phyloP scores from a whole-genome alignment of 257 asterid genomes.

The Scutellaria galericulata region DNA sequence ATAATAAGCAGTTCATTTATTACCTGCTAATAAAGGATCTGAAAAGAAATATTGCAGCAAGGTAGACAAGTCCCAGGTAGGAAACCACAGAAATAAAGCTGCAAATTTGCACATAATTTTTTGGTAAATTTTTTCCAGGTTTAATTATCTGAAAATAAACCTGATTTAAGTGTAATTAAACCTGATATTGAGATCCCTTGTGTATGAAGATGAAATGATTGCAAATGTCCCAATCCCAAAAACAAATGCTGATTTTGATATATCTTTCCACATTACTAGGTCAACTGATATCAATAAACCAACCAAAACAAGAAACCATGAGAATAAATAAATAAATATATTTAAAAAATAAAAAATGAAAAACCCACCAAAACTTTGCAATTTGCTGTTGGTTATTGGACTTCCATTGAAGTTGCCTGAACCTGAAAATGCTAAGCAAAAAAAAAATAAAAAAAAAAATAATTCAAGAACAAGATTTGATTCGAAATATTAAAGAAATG shows the following conservation, averaged over 20 bases:
- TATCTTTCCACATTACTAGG: slow-evolving; percentile 88
- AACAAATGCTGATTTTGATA: slow-evolving; percentile 77
- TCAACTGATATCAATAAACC: slow-evolving; percentile 54
- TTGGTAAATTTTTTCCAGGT: neutral
- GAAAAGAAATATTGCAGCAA: slow-evolving; percentile 83
- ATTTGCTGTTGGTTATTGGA: slow-evolving; percentile 57
- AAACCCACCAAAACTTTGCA: slow-evolving; percentile 72
- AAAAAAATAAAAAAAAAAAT: neutral
- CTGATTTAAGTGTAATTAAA: slow-evolving; percentile 16
- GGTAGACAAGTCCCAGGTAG: slow-evolving; percentile 76
- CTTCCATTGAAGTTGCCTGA: slow-evolving; percentile 44
- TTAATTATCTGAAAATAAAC: neutral
- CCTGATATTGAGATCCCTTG: slow-evolving; percentile 83
- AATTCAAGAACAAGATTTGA: neutral
- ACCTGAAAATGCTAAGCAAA: slow-evolving; percentile 37
- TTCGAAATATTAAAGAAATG: neutral
- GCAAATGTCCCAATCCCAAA: slow-evolving; percentile 88
- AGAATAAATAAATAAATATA: neutral
- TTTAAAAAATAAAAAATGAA: slow-evolving; percentile 11
- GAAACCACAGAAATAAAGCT: slow-evolving; percentile 86
- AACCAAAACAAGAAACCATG: neutral
- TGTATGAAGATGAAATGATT: slow-evolving; percentile 78
- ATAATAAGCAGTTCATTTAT: neutral
- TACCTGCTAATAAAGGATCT: slow-evolving; percentile 79
- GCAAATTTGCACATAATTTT: slow-evolving; percentile 36